Evolutionary conservation across 2,329 filamentous ascomycete species (phyloP).

Genomic region (Westerdykella ornata): DNA sequence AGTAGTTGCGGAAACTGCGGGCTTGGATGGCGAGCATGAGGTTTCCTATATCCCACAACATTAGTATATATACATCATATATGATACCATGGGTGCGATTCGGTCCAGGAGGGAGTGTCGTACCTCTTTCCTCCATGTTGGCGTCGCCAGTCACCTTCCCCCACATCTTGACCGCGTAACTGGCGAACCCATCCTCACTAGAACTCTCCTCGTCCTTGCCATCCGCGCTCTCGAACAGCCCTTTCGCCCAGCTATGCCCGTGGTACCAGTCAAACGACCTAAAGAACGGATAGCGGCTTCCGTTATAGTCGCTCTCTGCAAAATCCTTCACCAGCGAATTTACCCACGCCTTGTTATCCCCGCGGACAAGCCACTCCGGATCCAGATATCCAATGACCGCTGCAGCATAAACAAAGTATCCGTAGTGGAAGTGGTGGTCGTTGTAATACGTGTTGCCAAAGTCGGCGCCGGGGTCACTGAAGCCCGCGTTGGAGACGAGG

Average conservation of each 20-base stretch:
- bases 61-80: too few species aligned
- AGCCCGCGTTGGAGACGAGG: slow-evolving; percentile 69
- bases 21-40: slow-evolving; percentile 75
- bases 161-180: slow-evolving; percentile 92
- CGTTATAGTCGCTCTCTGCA: slow-evolving; percentile 69
- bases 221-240: slow-evolving; percentile 62
- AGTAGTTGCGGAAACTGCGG: slow-evolving; percentile 70
- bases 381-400: slow-evolving; percentile 78
- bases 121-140: slow-evolving; percentile 65
- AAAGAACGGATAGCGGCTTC: slow-evolving; percentile 62
- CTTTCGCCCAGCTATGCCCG: slow-evolving; percentile 89
- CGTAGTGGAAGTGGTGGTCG: slow-evolving; percentile 60
- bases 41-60: slow-evolving; percentile 49
- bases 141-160: slow-evolving; percentile 67
- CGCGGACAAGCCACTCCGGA: slow-evolving; percentile 57
- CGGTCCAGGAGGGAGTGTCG: not conserved
- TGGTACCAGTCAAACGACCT: slow-evolving; percentile 90
- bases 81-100: too few species aligned
- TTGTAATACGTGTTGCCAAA: slow-evolving; percentile 83
- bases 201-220: slow-evolving; percentile 84
- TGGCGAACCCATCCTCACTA: slow-evolving; percentile 82
- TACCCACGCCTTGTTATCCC: slow-evolving; percentile 68
- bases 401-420: slow-evolving; percentile 83
- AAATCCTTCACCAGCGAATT: slow-evolving; percentile 77
- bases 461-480: slow-evolving; percentile 65